These are phyloP conservation scores for Gracilaria domingensis DNA, from an alignment of 23 red algal species.

Conservation along the genomic window DNA sequence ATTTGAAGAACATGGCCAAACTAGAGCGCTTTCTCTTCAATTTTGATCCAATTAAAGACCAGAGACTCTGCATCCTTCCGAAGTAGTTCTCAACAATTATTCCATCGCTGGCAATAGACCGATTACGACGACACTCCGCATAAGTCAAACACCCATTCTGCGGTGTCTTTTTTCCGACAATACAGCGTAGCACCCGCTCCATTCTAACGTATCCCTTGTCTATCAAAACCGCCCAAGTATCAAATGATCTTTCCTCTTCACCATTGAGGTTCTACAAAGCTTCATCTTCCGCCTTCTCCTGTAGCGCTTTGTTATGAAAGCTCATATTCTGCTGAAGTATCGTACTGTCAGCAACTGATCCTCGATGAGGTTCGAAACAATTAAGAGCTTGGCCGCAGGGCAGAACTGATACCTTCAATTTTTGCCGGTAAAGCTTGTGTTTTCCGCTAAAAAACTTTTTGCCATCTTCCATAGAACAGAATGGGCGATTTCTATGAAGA, in stretches of 20 bases:
- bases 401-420: not conserved
- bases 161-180: not conserved
- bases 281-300: not conserved
- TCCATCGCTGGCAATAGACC: not conserved
- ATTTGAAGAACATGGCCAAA: not conserved
- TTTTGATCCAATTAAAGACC: not conserved
- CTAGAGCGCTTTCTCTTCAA: not conserved
- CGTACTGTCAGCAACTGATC: not conserved
- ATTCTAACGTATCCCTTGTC: not conserved
- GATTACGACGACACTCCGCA: not conserved
- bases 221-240: not conserved
- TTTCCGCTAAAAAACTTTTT: not conserved
- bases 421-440: not conserved
- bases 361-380: not conserved
- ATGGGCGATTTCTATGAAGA: not conserved
- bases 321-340: not conserved
- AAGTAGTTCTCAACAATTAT: not conserved
- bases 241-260: not conserved
- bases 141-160: not conserved
- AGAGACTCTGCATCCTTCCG: not conserved
- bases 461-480: not conserved
- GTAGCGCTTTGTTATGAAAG: not conserved
- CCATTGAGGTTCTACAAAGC: not conserved
- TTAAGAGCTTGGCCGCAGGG: not conserved
- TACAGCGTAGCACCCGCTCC: not conserved